Percentiles rank a stretch among this genome's conserved stretches.
phyloP scores from a whole-genome alignment of 345 rosid species.

The Linum lewisii region DNA sequence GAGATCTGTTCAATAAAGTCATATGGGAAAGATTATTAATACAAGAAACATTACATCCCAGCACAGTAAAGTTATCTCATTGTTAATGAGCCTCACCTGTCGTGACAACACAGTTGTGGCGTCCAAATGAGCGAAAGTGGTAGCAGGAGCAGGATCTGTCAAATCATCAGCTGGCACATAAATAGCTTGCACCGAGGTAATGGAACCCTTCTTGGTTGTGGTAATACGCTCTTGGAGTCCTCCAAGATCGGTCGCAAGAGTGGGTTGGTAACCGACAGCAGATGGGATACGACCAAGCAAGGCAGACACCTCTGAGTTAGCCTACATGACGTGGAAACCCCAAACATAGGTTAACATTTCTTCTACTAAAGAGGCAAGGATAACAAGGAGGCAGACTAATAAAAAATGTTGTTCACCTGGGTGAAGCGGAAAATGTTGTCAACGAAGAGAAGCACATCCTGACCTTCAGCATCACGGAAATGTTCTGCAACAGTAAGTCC shows the following conservation, averaged over 20 bases:
- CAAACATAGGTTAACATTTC: not conserved
- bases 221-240: constrained; percentile 98
- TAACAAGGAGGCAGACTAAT: not conserved
- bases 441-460: constrained; percentile 12
- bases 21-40: not conserved
- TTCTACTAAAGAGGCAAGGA: not conserved
- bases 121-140: constrained; percentile 98
- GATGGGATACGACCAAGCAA: constrained; percentile 87
- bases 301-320: constrained; percentile 11
- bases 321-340: constrained; percentile 24
- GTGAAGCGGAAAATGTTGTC: constrained; percentile 11
- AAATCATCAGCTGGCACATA: constrained; percentile 99
- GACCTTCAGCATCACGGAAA: constrained; percentile 9
- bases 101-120: constrained; percentile 97
- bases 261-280: constrained; percentile 99
- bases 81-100: constrained; percentile 37
- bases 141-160: constrained; percentile 99
- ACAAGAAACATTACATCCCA: not conserved
- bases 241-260: constrained; percentile 98
- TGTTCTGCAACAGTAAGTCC: constrained; percentile 74
- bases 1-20: not conserved
- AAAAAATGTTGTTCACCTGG: constrained; percentile 21
- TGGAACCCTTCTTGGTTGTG: constrained; percentile 97
- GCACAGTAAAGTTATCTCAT: not conserved
- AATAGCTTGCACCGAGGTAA: constrained; percentile 96